Conservation (phyloP, 139 green algal species). For the Picochlorum sp. region DNA sequence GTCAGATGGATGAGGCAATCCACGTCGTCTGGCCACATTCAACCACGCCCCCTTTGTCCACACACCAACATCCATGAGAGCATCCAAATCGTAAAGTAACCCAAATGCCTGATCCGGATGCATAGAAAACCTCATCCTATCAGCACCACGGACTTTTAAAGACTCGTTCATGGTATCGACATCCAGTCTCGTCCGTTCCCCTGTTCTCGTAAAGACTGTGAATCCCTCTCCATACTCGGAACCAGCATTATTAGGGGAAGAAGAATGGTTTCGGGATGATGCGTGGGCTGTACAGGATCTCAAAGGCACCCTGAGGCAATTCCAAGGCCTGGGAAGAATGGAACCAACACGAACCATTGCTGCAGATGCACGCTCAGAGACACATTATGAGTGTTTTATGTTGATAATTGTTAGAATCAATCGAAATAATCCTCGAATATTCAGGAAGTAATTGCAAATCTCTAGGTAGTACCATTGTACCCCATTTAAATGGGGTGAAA, state of each 20-base stretch:
- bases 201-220: constrained; percentile 30
- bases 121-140: constrained; percentile 43
- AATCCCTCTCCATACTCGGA: constrained; percentile 34
- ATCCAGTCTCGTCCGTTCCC: constrained; percentile 40
- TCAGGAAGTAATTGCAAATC: too few species aligned
- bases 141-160: constrained; percentile 41
- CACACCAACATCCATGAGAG: constrained; percentile 38
- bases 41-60: constrained; percentile 49
- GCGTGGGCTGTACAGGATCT: too few species aligned
- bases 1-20: too few species aligned
- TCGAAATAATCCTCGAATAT: too few species aligned
- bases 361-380: neutral
- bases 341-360: neutral
- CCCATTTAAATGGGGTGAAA: too few species aligned
- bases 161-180: constrained; percentile 75
- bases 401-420: neutral
- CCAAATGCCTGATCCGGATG: constrained; percentile 73
- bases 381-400: neutral
- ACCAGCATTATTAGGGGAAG: neutral
- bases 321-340: too few species aligned
- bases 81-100: constrained; percentile 61
- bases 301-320: too few species aligned
- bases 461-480: too few species aligned
- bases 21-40: constrained; percentile 30
- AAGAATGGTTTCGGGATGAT: too few species aligned